These are phyloP conservation scores for Citrullus amarus DNA, from an alignment of 306 rosid genomes.

Conservation along the genomic window DNA sequence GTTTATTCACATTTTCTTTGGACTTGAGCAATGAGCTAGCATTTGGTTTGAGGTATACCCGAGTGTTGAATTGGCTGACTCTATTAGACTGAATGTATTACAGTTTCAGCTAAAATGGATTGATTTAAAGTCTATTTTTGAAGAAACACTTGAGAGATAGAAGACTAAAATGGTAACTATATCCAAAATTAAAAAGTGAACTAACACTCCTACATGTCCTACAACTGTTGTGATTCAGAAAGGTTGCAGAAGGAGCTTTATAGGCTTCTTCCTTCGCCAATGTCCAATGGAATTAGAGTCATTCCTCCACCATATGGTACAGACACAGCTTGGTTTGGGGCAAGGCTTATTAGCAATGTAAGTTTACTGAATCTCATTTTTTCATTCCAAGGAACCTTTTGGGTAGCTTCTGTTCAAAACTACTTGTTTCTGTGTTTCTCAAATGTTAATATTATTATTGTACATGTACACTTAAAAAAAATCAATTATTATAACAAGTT, in stretches of 20 bases:
- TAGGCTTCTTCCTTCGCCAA: conserved; percentile 39
- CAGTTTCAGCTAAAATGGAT: background rate
- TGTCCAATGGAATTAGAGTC: conserved; percentile 45
- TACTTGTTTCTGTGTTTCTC: background rate
- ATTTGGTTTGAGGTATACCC: background rate
- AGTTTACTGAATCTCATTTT: conserved; percentile 10
- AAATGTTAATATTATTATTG: background rate
- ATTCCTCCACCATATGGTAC: conserved; percentile 74
- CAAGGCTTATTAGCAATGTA: conserved; percentile 69
- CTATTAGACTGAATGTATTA: background rate
- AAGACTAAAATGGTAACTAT: background rate
- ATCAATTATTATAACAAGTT: background rate
- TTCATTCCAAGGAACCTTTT: background rate
- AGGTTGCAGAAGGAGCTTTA: conserved; percentile 63
- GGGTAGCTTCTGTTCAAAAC: background rate
- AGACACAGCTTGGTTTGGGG: conserved; percentile 88
- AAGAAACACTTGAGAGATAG: too few relatives aligned
- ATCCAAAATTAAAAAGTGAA: background rate
- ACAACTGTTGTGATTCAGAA: conserved; percentile 32
- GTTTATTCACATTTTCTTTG: background rate
- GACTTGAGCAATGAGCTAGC: background rate
- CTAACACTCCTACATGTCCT: background rate
- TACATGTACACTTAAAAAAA: background rate
- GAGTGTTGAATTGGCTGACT: background rate
- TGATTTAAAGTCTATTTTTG: too few relatives aligned